Conservation (phyloP, 2,329 filamentous ascomycete species). For the Zasmidium citrigriseum region DNA sequence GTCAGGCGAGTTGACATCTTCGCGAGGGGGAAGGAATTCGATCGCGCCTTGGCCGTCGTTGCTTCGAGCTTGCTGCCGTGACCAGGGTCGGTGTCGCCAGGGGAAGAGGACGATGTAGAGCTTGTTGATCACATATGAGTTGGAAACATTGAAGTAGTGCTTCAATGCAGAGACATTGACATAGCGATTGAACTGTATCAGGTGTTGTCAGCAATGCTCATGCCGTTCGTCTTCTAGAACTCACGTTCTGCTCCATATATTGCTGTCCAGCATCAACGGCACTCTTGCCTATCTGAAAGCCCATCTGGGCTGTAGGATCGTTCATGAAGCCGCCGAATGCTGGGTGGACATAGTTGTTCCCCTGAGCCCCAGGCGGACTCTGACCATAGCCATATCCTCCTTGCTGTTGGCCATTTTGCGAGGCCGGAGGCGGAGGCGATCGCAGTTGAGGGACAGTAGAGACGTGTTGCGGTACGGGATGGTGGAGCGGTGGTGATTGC, state of each 20-base stretch:
- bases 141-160: slow-evolving; percentile 99
- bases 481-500: slow-evolving; percentile 88
- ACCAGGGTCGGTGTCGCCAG: slow-evolving; percentile 98
- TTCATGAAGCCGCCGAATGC: slow-evolving; percentile 92
- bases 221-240: slow-evolving; percentile 32
- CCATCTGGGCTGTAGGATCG: slow-evolving; percentile 92
- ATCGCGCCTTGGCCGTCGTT: slow-evolving; percentile 46
- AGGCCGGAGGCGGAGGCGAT: slow-evolving; percentile 79
- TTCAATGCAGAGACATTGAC: slow-evolving; percentile 92
- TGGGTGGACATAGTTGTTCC: slow-evolving; percentile 46
- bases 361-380: slow-evolving; percentile 54
- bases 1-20: slow-evolving; percentile 90
- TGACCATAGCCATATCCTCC: slow-evolving; percentile 64
- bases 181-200: slow-evolving; percentile 69
- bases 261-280: slow-evolving; percentile 91
- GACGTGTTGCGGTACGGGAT: slow-evolving; percentile 96
- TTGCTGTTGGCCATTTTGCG: slow-evolving; percentile 63
- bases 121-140: slow-evolving; percentile 94
- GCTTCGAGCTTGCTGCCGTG: slow-evolving; percentile 76
- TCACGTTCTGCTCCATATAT: slow-evolving; percentile 91
- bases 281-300: slow-evolving; percentile 88
- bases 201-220: background rate
- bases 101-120: slow-evolving; percentile 92
- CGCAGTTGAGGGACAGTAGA: slow-evolving; percentile 96
- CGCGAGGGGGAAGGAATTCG: slow-evolving; percentile 85